These are phyloP conservation scores for Fusarium tuaranense DNA, from an alignment of 2,329 filamentous ascomycete species.

Conservation along the genomic window DNA sequence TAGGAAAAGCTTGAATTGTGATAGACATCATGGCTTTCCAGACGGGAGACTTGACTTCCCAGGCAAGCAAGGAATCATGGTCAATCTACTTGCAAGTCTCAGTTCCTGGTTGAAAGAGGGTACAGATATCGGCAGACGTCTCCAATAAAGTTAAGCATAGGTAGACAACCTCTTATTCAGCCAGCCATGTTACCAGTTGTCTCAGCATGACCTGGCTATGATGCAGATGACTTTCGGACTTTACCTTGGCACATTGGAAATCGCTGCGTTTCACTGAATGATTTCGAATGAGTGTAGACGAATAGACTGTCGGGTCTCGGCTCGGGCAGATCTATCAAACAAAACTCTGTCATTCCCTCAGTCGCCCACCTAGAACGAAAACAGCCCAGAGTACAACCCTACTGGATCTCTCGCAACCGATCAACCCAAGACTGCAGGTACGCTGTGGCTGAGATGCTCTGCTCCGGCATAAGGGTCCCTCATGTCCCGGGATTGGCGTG, in stretches of 20 bases:
- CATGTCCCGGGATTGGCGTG: conserved; percentile 30
- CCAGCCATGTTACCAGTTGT: background rate
- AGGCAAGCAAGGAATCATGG: background rate
- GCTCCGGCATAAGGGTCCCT: conserved; percentile 18
- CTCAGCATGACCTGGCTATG: background rate
- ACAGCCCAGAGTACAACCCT: conserved; percentile 9
- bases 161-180: background rate
- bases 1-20: background rate
- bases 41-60: background rate
- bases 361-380: background rate
- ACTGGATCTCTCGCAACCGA: background rate
- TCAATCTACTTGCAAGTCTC: background rate
- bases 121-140: background rate
- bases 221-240: background rate
- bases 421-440: conserved; percentile 37
- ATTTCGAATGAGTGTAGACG: background rate
- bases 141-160: background rate
- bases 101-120: background rate
- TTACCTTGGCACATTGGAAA: background rate
- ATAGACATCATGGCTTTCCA: background rate
- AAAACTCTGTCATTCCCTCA: background rate
- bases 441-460: conserved; percentile 31
- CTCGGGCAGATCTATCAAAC: background rate
- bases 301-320: background rate
- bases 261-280: background rate